Base-by-base conservation (phyloP, 2,329 filamentous ascomycete species). In the Paraconiothyrium sp. region DNA sequence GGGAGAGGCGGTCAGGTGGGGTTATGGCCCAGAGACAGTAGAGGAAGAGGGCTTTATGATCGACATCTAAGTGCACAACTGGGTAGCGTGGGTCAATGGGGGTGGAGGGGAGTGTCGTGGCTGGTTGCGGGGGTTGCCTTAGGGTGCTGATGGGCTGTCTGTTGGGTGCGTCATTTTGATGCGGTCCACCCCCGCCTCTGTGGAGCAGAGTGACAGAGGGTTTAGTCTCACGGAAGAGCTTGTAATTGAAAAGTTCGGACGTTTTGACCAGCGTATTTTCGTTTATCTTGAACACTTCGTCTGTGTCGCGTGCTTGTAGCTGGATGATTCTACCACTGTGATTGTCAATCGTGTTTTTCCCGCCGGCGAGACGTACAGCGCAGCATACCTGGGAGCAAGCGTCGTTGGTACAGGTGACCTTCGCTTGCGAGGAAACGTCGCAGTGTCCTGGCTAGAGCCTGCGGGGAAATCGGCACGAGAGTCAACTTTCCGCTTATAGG, bases 241-340 rank as follows among this genome's bases (percentile, higher is more conserved):
- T 46, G 24, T 46, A 46, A 8, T 55, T 55, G 27, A 55, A 55
- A 24, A 55, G 9, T 8, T 55, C 39, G 20, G 52, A 55, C 16
- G 39, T 44, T 8, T 44, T 13, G 16, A 27, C 52, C 7, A 55
- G 37, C 10, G 16, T 32, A 14, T 34, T n/a, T 9, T 35, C 39
- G 16, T 55, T 46, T 14, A 55, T 55, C 24, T 55, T 46, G 39
- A 32, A 55, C 16, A 55, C 39, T 22, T 55, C 39, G 27, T 13
- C n/a, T 14, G 22, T 44, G 8, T n/a, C 39, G n/a, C 52, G 27
- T 16, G 52, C 52, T 55, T 44, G 52, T 13, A 55, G 52, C 8
- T 55, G 37, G 5, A 55, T 10, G 22, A 46, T 24, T 30, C 52
- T 41, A 4, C 39, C 3, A 46, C 39, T 55, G 37, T 16, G 14